Percentiles rank a stretch among this genome's conserved stretches.
phyloP scores from a whole-genome alignment of 768 basidiomycete genomes.

The Leccinum pellstonianum region DNA sequence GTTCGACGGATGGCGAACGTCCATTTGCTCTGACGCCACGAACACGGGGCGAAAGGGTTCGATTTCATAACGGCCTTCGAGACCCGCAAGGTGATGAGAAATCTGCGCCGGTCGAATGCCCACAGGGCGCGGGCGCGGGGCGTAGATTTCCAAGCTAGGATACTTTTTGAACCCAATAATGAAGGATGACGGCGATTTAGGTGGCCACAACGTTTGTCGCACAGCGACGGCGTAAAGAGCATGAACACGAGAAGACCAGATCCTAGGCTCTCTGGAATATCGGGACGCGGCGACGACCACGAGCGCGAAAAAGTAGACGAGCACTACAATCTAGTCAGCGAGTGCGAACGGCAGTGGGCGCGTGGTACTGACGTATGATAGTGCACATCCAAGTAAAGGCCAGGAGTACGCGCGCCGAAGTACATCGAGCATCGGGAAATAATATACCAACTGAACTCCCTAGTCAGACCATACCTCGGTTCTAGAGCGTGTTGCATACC shows the following conservation, averaged over 20 bases:
- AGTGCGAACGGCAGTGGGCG: background rate
- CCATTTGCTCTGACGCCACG: slow-evolving; percentile 23
- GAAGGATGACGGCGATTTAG: slow-evolving; percentile 28
- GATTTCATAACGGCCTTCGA: slow-evolving; percentile 45
- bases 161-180: slow-evolving; percentile 38
- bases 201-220: slow-evolving; percentile 31
- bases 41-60: slow-evolving; percentile 42
- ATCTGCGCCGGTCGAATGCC: slow-evolving; percentile 33
- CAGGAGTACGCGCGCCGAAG: slow-evolving; percentile 53
- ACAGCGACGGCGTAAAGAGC: slow-evolving; percentile 38
- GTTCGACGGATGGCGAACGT: slow-evolving; percentile 7
- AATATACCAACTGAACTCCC: background rate
- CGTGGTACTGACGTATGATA: slow-evolving; percentile 35
- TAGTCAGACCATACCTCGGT: slow-evolving; percentile 3
- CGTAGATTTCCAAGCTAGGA: slow-evolving; percentile 37
- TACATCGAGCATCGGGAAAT: slow-evolving; percentile 34
- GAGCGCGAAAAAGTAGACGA: slow-evolving; percentile 56
- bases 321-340: slow-evolving; percentile 39
- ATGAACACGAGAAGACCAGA: slow-evolving; percentile 54
- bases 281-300: slow-evolving; percentile 43
- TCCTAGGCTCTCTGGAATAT: slow-evolving; percentile 41
- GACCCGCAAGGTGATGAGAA: slow-evolving; percentile 38
- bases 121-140: slow-evolving; percentile 45
- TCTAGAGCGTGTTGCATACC: slow-evolving; percentile 23
- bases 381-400: slow-evolving; percentile 60